A percentile compares a stretch with the other conserved stretches of the same genome.
phyloP scores from a whole-genome alignment of 352 stramenopile genomes.

The Pythium diclinum region DNA sequence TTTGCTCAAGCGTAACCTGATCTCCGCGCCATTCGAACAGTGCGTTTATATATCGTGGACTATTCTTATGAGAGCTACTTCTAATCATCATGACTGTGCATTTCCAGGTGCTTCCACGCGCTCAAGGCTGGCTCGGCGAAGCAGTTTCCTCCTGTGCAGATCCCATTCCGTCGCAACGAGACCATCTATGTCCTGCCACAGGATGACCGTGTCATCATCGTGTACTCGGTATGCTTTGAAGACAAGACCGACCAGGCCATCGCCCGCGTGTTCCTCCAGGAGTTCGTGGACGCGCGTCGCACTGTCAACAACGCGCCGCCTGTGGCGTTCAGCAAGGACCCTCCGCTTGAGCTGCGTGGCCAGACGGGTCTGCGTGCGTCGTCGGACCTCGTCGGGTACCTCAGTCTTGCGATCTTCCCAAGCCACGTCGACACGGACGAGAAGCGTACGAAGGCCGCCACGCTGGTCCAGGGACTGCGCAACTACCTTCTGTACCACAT shows the following conservation, averaged over 20 bases:
- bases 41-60: conserved; percentile 29
- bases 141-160: conserved; percentile 62
- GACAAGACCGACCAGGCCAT: conserved; percentile 92
- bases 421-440: conserved; percentile 85
- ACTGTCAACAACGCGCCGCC: conserved; percentile 94
- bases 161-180: conserved; percentile 86
- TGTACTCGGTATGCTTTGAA: conserved; percentile 92
- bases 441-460: conserved; percentile 88
- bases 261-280: conserved; percentile 88
- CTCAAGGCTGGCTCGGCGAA: conserved; percentile 57
- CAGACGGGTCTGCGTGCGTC: conserved; percentile 58
- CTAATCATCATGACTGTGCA: too few relatives aligned
- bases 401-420: conserved; percentile 88
- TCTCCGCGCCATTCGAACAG: conserved; percentile 75
- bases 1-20: conserved; percentile 81
- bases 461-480: conserved; percentile 84
- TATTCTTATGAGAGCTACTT: conserved; percentile 4
- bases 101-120: conserved; percentile 64
- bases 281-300: conserved; percentile 91
- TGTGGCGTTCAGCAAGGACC: conserved; percentile 88
- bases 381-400: conserved; percentile 83
- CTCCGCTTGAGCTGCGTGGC: conserved; percentile 81
- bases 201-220: conserved; percentile 87
- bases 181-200: conserved; percentile 85
- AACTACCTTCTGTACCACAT: conserved; percentile 97